Conservation (phyloP, 495 filamentous ascomycete genomes). For the Cercophora scortea region DNA sequence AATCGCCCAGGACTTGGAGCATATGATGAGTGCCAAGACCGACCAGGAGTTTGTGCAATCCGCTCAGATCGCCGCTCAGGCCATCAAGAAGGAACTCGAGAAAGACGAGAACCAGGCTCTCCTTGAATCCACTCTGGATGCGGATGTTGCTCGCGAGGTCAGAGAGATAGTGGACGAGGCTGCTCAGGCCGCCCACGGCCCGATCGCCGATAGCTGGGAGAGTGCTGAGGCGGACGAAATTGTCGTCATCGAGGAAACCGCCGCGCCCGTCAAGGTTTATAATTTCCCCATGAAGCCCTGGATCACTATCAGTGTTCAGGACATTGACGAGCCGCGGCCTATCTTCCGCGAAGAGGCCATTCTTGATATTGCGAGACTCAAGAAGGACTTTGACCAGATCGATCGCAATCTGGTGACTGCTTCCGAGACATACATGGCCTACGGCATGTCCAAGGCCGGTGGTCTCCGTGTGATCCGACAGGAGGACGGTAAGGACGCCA, state of each 20-base stretch:
- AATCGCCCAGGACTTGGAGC: conserved; percentile 36
- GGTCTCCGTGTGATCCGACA: conserved; percentile 90
- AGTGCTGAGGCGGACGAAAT: conserved; percentile 67
- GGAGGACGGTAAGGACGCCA: conserved; percentile 81
- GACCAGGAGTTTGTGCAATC: conserved; percentile 39
- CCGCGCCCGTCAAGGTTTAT: conserved; percentile 65
- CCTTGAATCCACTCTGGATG: conserved; percentile 42
- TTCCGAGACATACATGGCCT: conserved; percentile 85
- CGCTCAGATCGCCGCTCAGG: conserved; percentile 38
- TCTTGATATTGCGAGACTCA: conserved; percentile 83
- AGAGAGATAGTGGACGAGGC: conserved; percentile 53
- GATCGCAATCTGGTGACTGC: conserved; percentile 88
- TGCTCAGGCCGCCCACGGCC: conserved; percentile 33
- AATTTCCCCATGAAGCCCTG: conserved; percentile 96
- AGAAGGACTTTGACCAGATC: conserved; percentile 95
- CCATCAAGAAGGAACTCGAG: conserved; percentile 49
- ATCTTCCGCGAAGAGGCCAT: conserved; percentile 61
- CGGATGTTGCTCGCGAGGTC: conserved; percentile 46
- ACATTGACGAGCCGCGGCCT: conserved; percentile 39
- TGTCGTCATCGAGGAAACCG: conserved; percentile 57
- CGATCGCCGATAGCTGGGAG: conserved; percentile 68
- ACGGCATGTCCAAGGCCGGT: conserved; percentile 83
- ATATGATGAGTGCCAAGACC: conserved; percentile 32
- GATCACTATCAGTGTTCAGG: conserved; percentile 61
- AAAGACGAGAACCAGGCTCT: conserved; percentile 44